A percentile compares a stretch with the other conserved stretches of the same genome.
These are phyloP conservation scores for Rhynchospora breviuscula DNA, from an alignment of 176 grass and related monocot genomes.

Conservation along the genomic window DNA sequence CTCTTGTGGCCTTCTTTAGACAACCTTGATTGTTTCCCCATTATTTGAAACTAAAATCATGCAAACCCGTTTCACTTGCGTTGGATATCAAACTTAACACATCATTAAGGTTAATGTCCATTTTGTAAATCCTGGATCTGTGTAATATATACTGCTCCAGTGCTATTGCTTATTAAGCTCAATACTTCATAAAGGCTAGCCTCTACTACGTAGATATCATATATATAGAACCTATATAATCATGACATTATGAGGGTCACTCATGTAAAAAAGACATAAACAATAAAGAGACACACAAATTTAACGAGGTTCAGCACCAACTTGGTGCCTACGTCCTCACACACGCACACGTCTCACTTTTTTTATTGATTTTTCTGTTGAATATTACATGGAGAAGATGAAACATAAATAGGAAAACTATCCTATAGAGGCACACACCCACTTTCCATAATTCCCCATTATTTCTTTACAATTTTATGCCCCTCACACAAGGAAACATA, in stretches of 20 bases:
- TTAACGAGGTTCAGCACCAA: too few relatives aligned
- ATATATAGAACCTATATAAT: neutral
- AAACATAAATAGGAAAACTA: too few relatives aligned
- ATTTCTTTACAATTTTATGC: too few relatives aligned
- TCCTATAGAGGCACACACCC: too few relatives aligned
- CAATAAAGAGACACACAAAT: too few relatives aligned
- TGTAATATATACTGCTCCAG: neutral
- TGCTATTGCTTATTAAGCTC: neutral
- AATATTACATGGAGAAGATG: too few relatives aligned
- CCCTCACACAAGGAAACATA: too few relatives aligned
- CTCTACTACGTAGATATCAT: neutral
- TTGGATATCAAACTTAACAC: neutral
- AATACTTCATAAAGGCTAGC: neutral
- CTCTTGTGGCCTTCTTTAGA: slow-evolving; percentile 50
- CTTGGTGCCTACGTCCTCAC: too few relatives aligned
- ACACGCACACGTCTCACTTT: too few relatives aligned
- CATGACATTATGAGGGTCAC: neutral
- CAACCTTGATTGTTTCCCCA: slow-evolving; percentile 48
- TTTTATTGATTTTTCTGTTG: too few relatives aligned
- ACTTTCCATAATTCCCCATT: too few relatives aligned
- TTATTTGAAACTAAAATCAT: slow-evolving; percentile 3
- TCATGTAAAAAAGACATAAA: too few relatives aligned
- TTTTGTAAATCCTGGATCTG: neutral
- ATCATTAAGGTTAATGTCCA: neutral
- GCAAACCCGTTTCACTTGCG: neutral